These are phyloP conservation scores for Candida sojae DNA, from an alignment of 1,139 yeast genomes.

Conservation along the genomic window DNA sequence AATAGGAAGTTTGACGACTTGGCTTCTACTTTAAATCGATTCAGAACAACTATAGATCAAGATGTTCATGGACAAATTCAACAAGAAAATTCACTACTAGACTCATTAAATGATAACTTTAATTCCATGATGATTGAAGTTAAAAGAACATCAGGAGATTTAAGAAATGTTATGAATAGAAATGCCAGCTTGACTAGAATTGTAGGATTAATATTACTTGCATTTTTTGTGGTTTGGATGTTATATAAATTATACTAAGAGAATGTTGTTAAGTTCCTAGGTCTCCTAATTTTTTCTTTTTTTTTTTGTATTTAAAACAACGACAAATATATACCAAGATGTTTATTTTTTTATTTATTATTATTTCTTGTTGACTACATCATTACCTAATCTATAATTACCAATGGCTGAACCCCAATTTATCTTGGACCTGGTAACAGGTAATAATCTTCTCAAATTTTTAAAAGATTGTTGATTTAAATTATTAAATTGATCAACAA, in stretches of 20 bases:
- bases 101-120: slow-evolving; percentile 60
- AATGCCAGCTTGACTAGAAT: slow-evolving; percentile 45
- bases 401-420: slow-evolving; percentile 97
- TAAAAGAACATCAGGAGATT: slow-evolving; percentile 64
- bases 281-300: neutral
- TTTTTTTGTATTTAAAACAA: neutral
- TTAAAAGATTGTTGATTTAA: slow-evolving; percentile 84
- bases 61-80: slow-evolving; percentile 47
- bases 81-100: slow-evolving; percentile 52
- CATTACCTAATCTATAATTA: slow-evolving; percentile 84
- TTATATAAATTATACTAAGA: slow-evolving; percentile 47
- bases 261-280: too few species aligned
- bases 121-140: slow-evolving; percentile 60
- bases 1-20: slow-evolving; percentile 47
- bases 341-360: neutral
- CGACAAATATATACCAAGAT: too few species aligned
- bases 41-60: slow-evolving; percentile 44
- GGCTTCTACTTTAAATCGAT: slow-evolving; percentile 47
- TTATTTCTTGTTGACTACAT: slow-evolving; percentile 52
- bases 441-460: slow-evolving; percentile 83
- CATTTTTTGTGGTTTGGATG: slow-evolving; percentile 69
- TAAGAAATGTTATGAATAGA: slow-evolving; percentile 52
- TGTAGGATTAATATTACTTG: slow-evolving; percentile 52
- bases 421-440: slow-evolving; percentile 86
- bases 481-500: slow-evolving; percentile 65